These are phyloP conservation scores for Neurospora sp. DNA, from an alignment of 495 filamentous ascomycete species.

Conservation along the genomic window DNA sequence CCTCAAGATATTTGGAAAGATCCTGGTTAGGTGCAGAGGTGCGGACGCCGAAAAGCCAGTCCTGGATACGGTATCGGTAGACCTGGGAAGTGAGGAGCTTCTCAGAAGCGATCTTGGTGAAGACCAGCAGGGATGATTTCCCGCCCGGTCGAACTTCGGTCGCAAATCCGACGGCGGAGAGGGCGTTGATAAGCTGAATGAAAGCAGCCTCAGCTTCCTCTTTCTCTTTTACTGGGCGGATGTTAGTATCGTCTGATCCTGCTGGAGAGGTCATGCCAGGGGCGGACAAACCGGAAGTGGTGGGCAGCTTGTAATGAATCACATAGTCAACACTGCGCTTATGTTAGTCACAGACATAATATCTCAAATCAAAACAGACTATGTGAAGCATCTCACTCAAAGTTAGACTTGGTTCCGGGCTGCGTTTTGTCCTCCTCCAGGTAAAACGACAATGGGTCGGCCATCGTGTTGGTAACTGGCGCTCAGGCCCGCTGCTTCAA, in stretches of 20 bases:
- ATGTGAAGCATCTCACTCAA: conserved; percentile 5
- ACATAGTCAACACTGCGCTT: conserved; percentile 76
- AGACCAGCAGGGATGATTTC: conserved; percentile 67
- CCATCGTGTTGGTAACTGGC: conserved; percentile 18
- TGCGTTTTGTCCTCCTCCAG: conserved; percentile 17
- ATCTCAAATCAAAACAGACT: neutral
- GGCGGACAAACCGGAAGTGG: conserved; percentile 39
- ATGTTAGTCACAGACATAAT: conserved; percentile 13
- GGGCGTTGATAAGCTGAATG: conserved; percentile 57
- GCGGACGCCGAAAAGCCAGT: conserved; percentile 91
- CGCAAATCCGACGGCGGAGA: conserved; percentile 66
- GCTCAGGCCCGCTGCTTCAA: neutral
- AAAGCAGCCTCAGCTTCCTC: conserved; percentile 60
- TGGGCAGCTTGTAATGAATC: conserved; percentile 64
- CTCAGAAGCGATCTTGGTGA: conserved; percentile 64
- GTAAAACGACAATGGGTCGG: conserved; percentile 19
- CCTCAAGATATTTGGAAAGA: conserved; percentile 47
- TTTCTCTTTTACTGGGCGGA: conserved; percentile 39
- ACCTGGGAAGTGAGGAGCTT: conserved; percentile 51
- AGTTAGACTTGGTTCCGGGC: conserved; percentile 25
- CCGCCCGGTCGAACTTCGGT: conserved; percentile 79
- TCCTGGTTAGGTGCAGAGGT: conserved; percentile 68
- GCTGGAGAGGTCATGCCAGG: neutral
- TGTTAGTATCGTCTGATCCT: neutral
- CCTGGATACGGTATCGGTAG: conserved; percentile 69